Evolutionary conservation across 352 stramenopile genomes (phyloP), one percentile per base, ranked within the genome.

Genomic region (Saprolegnia diclina): DNA sequence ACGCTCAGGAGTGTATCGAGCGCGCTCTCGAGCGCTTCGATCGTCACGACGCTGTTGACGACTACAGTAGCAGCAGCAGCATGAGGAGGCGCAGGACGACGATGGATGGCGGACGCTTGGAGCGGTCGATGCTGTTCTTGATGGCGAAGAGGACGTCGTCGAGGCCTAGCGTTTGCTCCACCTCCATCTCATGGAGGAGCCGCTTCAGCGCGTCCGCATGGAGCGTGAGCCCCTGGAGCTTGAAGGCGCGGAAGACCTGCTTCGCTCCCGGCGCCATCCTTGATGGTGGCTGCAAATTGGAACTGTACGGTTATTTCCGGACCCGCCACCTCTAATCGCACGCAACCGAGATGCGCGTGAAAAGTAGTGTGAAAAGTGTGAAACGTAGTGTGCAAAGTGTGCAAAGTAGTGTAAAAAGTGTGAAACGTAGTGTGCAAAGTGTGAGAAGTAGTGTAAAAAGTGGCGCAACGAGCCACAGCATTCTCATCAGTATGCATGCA

Each of bases 81-180:
- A 52, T 59, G 19, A 48, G 53, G 29, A 64, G 22, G 9, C 65
- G 19, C 54, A 59, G 35, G 71, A 21, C 13, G 42, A 52, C 26
- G n/a, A 63, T 42, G 5, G 13, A 29, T 10, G 11, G 74, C 86
- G 37, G 64, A 94, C 86, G 88, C 65, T 93, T 94, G 79, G 79
- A 92, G 52, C 82, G 84, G 77, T 93, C 87, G 70, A 94, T 93
- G 69, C 83, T 94, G 75, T 94, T 94, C 79, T 94, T 94, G 73
- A 94, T 78, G 21, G 87, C 87, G 73, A 87, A 93, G 55, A 94
- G 72, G 22, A 94, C 83, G 74, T 93, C 82, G 11, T 92, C 85
- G 19, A 94, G 79, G 64, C 87, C 74, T n/a, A 93, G 63, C 9
- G 80, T 88, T 5, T 83, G 64, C 62, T 94, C 91, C 82, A 83